Evolutionary conservation across 2,329 filamentous ascomycete genomes (phyloP).

Genomic region (Alternaria tenuissima): DNA sequence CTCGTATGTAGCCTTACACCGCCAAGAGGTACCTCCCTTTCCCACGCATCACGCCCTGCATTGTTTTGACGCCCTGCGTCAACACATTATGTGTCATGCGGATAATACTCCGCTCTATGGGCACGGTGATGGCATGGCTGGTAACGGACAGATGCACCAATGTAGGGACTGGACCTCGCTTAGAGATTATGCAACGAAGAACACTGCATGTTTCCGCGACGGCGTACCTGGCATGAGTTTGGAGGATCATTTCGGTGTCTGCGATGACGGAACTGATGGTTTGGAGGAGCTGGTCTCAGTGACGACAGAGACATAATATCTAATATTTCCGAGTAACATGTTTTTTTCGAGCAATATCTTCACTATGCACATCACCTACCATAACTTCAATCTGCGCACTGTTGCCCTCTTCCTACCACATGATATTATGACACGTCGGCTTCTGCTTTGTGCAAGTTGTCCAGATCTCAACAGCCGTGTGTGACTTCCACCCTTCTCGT

Average conservation of each 20-base stretch:
- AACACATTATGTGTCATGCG: conserved; percentile 30
- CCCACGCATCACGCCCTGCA: conserved; percentile 15
- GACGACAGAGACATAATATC: background rate
- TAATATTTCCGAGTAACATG: background rate
- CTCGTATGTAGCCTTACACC: conserved; percentile 3
- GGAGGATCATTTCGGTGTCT: conserved; percentile 11
- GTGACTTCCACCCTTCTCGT: background rate
- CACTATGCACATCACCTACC: background rate
- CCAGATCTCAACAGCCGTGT: background rate
- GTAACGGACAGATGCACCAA: conserved; percentile 24
- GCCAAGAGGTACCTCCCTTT: conserved; percentile 13
- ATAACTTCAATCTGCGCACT: background rate
- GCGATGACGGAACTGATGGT: conserved; percentile 15
- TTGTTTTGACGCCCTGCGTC: conserved; percentile 27
- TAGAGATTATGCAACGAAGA: conserved; percentile 25
- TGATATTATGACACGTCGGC: background rate
- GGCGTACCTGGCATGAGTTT: conserved; percentile 12
- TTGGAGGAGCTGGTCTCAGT: conserved; percentile 4
- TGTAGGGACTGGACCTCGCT: conserved; percentile 25
- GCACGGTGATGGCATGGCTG: conserved; percentile 21
- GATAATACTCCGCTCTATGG: conserved; percentile 29
- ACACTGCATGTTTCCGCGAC: conserved; percentile 41
- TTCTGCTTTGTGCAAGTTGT: background rate
- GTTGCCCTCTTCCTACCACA: background rate
- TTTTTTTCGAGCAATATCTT: background rate